These are phyloP conservation scores for Gossypium turneri DNA, from an alignment of 345 rosid genomes.

Conservation along the genomic window DNA sequence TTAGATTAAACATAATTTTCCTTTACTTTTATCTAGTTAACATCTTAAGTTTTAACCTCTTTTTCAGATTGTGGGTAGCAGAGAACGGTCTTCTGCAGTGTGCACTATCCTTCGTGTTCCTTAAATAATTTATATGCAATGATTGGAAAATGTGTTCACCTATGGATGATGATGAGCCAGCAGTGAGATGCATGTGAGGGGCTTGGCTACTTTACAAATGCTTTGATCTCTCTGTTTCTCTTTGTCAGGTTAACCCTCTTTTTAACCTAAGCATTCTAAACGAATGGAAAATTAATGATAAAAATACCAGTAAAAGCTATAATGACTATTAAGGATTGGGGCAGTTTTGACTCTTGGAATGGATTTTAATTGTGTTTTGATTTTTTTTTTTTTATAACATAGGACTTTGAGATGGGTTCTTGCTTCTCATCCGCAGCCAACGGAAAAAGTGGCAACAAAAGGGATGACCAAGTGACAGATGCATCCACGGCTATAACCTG, in stretches of 20 bases:
- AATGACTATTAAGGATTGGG: background rate
- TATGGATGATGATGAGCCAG: constrained; percentile 5
- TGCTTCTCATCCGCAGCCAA: constrained; percentile 51
- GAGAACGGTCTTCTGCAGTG: background rate
- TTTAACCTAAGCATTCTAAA: background rate
- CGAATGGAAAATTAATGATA: background rate
- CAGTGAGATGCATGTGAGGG: constrained; percentile 6
- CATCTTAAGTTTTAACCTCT: background rate
- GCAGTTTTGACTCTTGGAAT: background rate
- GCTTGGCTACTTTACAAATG: background rate
- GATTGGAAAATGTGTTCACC: background rate
- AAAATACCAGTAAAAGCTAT: background rate
- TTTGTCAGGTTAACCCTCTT: constrained; percentile 15
- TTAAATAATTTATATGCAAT: background rate
- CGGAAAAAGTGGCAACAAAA: constrained; percentile 19
- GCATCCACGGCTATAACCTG: constrained; percentile 25
- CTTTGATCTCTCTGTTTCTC: constrained; percentile 14
- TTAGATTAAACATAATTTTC: background rate
- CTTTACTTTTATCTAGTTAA: background rate
- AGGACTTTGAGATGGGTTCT: constrained; percentile 52
- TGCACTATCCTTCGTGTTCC: background rate
- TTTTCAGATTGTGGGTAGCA: constrained; percentile 9
- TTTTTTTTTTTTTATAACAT: constrained; percentile 4
- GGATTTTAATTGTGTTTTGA: background rate
- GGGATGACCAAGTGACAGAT: constrained; percentile 29